phyloP scores from a whole-genome alignment of 2,329 filamentous ascomycete species.

The Ilyonectria mors-panacis region DNA sequence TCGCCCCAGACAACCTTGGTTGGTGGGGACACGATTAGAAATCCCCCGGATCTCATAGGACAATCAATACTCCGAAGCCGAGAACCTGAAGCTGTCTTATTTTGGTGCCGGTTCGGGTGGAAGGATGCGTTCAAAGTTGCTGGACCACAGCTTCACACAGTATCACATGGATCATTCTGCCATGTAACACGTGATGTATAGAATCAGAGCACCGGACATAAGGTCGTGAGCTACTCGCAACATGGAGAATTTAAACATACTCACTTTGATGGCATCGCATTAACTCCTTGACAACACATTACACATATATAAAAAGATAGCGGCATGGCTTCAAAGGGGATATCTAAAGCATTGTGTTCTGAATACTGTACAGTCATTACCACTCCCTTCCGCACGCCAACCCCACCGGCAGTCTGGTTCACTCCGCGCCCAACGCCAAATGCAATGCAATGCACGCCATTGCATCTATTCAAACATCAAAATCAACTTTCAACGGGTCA shows the following conservation, averaged over 20 bases:
- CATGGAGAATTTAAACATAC: neutral
- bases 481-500: conserved; percentile 4
- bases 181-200: neutral
- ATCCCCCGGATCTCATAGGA: conserved; percentile 42
- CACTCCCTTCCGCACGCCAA: neutral
- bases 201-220: neutral
- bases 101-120: neutral
- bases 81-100: neutral
- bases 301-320: neutral
- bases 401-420: conserved; percentile 14
- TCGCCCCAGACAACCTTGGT: conserved; percentile 14
- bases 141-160: neutral
- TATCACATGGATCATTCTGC: neutral
- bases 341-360: conserved; percentile 19
- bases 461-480: conserved; percentile 17
- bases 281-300: neutral
- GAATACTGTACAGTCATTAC: conserved; percentile 26
- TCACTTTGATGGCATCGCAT: neutral
- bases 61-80: conserved; percentile 37
- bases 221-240: neutral
- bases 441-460: conserved; percentile 23
- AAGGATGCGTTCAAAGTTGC: neutral
- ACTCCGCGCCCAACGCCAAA: conserved; percentile 24
- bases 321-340: conserved; percentile 5
- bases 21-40: conserved; percentile 39